Evolutionary conservation across 1,139 yeast species (phyloP), one percentile per base, ranked within the genome.

Genomic region (Taphrina populina): DNA sequence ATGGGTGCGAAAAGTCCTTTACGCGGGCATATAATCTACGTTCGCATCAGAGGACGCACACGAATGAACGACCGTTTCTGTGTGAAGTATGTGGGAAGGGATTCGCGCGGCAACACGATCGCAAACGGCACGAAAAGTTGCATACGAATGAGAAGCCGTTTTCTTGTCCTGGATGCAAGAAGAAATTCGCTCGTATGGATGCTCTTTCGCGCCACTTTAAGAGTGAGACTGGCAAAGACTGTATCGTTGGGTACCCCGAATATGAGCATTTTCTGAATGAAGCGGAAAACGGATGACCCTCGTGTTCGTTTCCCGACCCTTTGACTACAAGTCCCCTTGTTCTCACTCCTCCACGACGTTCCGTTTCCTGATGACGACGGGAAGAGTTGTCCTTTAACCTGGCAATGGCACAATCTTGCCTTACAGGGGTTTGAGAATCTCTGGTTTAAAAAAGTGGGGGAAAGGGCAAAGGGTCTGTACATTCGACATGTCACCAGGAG

Each of bases 121-220:
- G 95, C 39, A 88, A 88, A 67, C 77, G 98, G 40, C 98, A 92
- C 67, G 96, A 90, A 67, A 95, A 88, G 60, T 74, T 92, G 59
- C 98, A 92, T 68, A 76, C 88, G 5, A 97, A 97, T 2, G 92
- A 86, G 68, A 90, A 88, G 73, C 79, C 84, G 65, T 92, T 80
- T 67, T 88, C 83, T 62, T 92, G 98, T 70, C 92, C 95, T 85
- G 98, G 98, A 0, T 92, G 98, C 71, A 94, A 94, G 1, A 81
- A 92, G 64, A 80, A 83, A 65, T 92, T 92, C 74, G 97, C 97
- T 1, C 74, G 98, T 53, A 95, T 97, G 5, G 98, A 92, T 73
- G 98, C 97, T 0, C 71, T 92, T 56, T 82, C 96, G 21, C 75
- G 98, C 62, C 98, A 92, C 71, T 88, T 92, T 71, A 84, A 90